Evolutionary conservation across 805 yeast genomes (phyloP), one percentile per base, ranked within the genome.

Genomic region (Alloascoidea africana): DNA sequence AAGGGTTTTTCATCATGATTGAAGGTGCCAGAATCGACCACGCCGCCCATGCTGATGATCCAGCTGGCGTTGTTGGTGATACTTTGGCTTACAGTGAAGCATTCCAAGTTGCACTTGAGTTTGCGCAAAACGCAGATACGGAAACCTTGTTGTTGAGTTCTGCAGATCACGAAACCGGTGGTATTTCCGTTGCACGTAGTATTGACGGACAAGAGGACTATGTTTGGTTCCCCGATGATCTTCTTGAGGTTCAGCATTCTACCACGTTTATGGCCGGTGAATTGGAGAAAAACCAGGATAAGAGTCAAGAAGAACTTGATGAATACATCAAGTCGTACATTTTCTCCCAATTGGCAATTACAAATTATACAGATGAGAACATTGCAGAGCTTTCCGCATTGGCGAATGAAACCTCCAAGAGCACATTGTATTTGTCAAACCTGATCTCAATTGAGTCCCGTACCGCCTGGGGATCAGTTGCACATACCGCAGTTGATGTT

Each of bases 91-190:
- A 75, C 55, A 94, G 83, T 54, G 73, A 72, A 42, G 86, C 94
- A 3, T 84, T 82, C 59, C 56, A 68, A 42, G 80, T 83, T 6
- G 94, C 78, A 2, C 57, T 72, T 38, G 73, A 81, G 33, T 85
- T 73, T 53, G 82, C 79, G 30, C 74, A 78, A 46, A 52, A 64
- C 5, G 51, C 80, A 2, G 84, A 80, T 37, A 74, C 70, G 8
- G 95, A 85, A 47, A 84, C 95, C 2, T 63, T 80, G 34, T 68
- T 84, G 32, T 63, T 87, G 33, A 74, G 89, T 17, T 85, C 95
- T 2, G 79, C 93, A 16, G 96, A 87, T 55, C 97, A 87, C 61
- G 97, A 87, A 55, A 87, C 96, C 17, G 97, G 97, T 44, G 97
- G 96, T 0, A 65, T 87, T 44, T 80, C 81, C n/a, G 70, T 83